Evolutionary conservation across 2,329 filamentous ascomycete species (phyloP), one percentile per base, ranked within the genome.

Genomic region (Pseudogymnoascus pannorum): DNA sequence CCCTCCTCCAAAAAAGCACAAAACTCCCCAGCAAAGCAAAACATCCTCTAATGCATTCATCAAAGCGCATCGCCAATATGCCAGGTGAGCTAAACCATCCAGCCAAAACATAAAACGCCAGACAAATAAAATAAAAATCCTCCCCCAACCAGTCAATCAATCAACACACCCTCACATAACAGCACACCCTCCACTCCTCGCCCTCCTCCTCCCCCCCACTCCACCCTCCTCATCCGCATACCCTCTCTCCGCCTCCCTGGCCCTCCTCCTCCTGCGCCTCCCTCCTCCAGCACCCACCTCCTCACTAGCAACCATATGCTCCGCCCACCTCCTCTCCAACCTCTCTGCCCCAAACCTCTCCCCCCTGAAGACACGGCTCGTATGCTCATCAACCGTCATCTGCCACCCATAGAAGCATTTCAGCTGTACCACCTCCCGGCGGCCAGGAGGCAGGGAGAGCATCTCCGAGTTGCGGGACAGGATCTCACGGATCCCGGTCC

Each of bases 341-440:
- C 90, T 80, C 36, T 80, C 81, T 0, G 94, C 94, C 1, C 89
- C 81, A 0, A 80, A 78, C 62, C 91, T 82, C 64, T 96, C 89
- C 5, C 91, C 91, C 4, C 84, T 80, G 59, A 96, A 74, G 0
- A 97, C 90, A 3, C 92, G 85, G 76, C 92, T 93, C 60, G 87
- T 92, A 74, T 97, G 93, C 73, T 97, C 92, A 67, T 97, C 89
- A 4, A 97, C 92, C 0, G 92, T 97, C 76, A 91, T 90, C 75
- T 97, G 93, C 84, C 91, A 97, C 42, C 89, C 91, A 73, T 96
- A 96, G 77, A 93, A 97, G 74, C 92, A 96, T 74, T 96, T 97
- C 44, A 97, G 81, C 5, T 86, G 80, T 63, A 97, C 91, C 62
- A 95, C 84, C 71, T 96, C 87, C 1, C 85, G 83, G 3, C 38